These are phyloP conservation scores for Chrysoporthe puriensis DNA, from an alignment of 2,329 filamentous ascomycete species.

Conservation along the genomic window DNA sequence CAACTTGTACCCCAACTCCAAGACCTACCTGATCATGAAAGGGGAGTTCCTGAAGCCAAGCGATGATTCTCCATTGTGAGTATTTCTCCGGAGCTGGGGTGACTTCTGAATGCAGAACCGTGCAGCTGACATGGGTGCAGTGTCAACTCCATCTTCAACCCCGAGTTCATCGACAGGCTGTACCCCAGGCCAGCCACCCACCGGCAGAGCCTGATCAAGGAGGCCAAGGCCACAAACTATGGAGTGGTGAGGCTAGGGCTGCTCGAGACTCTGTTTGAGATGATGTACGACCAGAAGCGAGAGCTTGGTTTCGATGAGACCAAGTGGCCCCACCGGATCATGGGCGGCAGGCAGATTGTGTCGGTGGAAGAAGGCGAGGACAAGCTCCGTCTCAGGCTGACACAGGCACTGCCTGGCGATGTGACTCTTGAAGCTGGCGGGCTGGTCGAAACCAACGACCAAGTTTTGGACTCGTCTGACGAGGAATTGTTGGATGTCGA, in stretches of 20 bases:
- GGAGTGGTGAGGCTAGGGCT: conserved; percentile 90
- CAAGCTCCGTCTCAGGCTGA: conserved; percentile 62
- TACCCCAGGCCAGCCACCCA: conserved; percentile 68
- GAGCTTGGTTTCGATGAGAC: conserved; percentile 68
- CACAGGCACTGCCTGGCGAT: conserved; percentile 45
- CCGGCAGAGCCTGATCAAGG: conserved; percentile 63
- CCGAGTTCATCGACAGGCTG: conserved; percentile 76
- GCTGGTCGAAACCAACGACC: conserved; percentile 32
- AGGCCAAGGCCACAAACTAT: conserved; percentile 88
- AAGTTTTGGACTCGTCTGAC: conserved; percentile 23
- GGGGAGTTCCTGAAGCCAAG: conserved; percentile 84
- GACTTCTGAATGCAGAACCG: neutral
- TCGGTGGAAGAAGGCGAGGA: conserved; percentile 57
- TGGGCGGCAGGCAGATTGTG: conserved; percentile 68
- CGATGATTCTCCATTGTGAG: conserved; percentile 94
- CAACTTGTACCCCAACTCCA: conserved; percentile 77
- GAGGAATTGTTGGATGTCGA: conserved; percentile 75
- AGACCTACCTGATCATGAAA: conserved; percentile 79
- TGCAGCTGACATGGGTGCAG: conserved; percentile 45
- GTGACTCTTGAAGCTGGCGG: conserved; percentile 39
- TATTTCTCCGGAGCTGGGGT: conserved; percentile 30
- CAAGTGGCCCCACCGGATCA: conserved; percentile 81
- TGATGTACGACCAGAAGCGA: conserved; percentile 84
- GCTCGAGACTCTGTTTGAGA: conserved; percentile 86
- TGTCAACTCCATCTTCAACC: conserved; percentile 97